Conservation (phyloP, 1,284 basidiomycete genomes). For the Caloboletus inedulis region DNA sequence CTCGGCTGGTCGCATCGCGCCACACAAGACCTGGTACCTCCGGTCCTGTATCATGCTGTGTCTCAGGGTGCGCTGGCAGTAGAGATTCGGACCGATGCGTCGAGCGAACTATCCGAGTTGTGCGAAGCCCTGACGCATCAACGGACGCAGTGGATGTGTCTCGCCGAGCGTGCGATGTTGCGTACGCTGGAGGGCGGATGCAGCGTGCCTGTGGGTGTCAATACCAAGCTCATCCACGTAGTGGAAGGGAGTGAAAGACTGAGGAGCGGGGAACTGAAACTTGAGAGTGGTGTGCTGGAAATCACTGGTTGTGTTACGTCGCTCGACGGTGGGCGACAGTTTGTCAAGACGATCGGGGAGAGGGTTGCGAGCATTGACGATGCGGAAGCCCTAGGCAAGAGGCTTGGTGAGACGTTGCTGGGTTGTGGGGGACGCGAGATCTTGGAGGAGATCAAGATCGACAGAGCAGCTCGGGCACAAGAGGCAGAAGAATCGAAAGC, state of each 20-base stretch:
- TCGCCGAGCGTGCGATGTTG: slow-evolving; percentile 85
- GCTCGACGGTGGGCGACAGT: slow-evolving; percentile 66
- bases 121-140: slow-evolving; percentile 71
- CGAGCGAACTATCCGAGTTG: slow-evolving; percentile 53
- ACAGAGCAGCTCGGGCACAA: slow-evolving; percentile 56
- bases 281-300: slow-evolving; percentile 43
- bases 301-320: slow-evolving; percentile 81
- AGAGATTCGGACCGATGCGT: slow-evolving; percentile 80
- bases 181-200: slow-evolving; percentile 93
- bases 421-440: slow-evolving; percentile 72
- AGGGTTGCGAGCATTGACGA: slow-evolving; percentile 55
- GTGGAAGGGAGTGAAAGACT: slow-evolving; percentile 26
- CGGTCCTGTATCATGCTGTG: slow-evolving; percentile 84
- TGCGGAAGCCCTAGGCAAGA: slow-evolving; percentile 66
- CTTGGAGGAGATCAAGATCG: slow-evolving; percentile 72
- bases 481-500: slow-evolving; percentile 29
- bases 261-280: slow-evolving; percentile 29
- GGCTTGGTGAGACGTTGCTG: slow-evolving; percentile 62
- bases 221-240: slow-evolving; percentile 43
- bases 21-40: slow-evolving; percentile 72
- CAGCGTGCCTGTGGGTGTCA: slow-evolving; percentile 93
- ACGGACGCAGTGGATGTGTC: slow-evolving; percentile 71
- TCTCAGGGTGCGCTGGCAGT: slow-evolving; percentile 92
- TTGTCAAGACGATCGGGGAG: slow-evolving; percentile 61
- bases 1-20: slow-evolving; percentile 76